Evolutionary conservation across 495 filamentous ascomycete species (phyloP).

Genomic region (Neurospora sp.): DNA sequence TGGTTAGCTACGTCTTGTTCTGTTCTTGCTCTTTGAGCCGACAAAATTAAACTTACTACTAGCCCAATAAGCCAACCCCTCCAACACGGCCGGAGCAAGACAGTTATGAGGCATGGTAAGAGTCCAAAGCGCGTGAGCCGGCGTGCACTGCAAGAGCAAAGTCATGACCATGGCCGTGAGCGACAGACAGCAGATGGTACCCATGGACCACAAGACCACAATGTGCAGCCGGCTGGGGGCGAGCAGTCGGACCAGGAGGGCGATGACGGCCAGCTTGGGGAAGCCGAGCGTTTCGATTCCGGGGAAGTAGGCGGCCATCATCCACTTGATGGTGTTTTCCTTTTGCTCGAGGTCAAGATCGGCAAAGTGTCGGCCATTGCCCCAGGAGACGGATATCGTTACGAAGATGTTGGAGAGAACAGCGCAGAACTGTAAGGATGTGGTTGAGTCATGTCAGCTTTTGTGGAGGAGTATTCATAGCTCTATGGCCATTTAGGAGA

Average conservation of each 20-base stretch:
- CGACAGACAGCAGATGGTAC: conserved; percentile 15
- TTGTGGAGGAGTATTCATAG: not conserved
- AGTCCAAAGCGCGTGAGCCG: conserved; percentile 33
- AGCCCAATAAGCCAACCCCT: not conserved
- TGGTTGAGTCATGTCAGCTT: not conserved
- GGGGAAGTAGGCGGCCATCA: conserved; percentile 25
- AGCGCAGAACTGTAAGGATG: not conserved
- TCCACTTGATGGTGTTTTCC: conserved; percentile 20
- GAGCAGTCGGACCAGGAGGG: conserved; percentile 30
- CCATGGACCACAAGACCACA: conserved; percentile 26
- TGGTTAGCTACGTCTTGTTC: not conserved
- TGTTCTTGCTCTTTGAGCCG: not conserved
- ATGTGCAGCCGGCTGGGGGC: conserved; percentile 18
- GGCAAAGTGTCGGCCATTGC: conserved; percentile 19
- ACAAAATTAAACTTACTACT: not conserved
- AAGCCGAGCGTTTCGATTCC: conserved; percentile 32
- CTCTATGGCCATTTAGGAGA: not conserved
- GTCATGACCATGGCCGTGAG: conserved; percentile 26
- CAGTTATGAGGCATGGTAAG: conserved; percentile 10
- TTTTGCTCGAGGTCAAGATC: conserved; percentile 15
- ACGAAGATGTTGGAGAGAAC: conserved; percentile 6
- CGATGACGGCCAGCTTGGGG: conserved; percentile 35
- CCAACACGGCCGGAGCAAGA: not conserved
- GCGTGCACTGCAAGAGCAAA: conserved; percentile 33
- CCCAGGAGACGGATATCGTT: conserved; percentile 6